Evolutionary conservation across 805 yeast genomes (phyloP), one percentile per base, ranked within the genome.

Genomic region (Limtongia smithiae): DNA sequence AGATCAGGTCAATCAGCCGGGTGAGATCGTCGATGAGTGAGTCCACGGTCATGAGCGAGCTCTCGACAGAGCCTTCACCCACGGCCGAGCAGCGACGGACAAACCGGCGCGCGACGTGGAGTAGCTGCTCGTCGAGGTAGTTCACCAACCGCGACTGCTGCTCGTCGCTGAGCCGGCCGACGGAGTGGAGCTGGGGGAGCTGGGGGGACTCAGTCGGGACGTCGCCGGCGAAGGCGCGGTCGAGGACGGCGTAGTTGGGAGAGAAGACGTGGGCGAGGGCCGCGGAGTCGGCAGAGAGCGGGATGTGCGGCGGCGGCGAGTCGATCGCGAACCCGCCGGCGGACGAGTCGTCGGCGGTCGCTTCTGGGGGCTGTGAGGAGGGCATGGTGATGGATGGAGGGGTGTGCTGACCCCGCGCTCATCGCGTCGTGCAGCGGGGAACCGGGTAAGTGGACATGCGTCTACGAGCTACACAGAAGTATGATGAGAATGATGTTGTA

Each of bases 61-160:
- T 21, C 2, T 18, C 30, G 7, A 40, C 31, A 22, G 25, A 44
- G 2, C 59, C 65, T 3, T 62, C 65, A 12, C 64, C 67, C 24
- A 63, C 18, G 1, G 6, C 21, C 59, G 51, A 41, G 69, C 59
- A 0, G 70, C 73, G 42, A 68, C 65, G n/a, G 71, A 71, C 58
- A 61, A 78, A 81, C 51, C 68, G 70, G 46, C 85, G 69, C 53
- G 81, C 84, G 11, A 82, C 71, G 15, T 69, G 70, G 55, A 82
- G 65, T 31, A 81, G 65, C 34, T 72, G 67, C 8, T 71, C 74
- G 54, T 82, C 89, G 34, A 82, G 71, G 57, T 79, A 80, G 18
- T 70, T 67, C 20, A 76, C 66, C 50, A 82, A 70, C 55, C 75
- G 73, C 37, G 80, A 75, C 61, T 82, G 84, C 58, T 83, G 89